These are phyloP conservation scores for Ustilago tritici DNA, from an alignment of 1,284 basidiomycete genomes.

Conservation along the genomic window DNA sequence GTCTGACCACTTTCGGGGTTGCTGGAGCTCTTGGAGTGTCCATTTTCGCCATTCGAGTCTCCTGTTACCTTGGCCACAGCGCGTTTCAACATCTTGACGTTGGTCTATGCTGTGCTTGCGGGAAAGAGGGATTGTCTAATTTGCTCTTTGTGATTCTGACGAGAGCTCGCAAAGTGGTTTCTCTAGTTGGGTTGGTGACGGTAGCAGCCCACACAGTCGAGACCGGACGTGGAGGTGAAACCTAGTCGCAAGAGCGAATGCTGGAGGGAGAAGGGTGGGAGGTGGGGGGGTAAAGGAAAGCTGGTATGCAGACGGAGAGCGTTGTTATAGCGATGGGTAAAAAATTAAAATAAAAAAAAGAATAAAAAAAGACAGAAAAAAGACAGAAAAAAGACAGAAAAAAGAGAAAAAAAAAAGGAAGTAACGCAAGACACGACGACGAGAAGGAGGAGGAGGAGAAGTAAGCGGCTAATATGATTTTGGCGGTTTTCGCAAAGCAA, in stretches of 20 bases:
- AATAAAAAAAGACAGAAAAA: too few species aligned
- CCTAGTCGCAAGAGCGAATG: constrained; percentile 1
- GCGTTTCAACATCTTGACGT: constrained; percentile 38
- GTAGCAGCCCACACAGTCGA: constrained; percentile 51
- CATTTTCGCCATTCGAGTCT: constrained; percentile 35
- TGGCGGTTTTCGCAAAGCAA: background rate
- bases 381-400: too few species aligned
- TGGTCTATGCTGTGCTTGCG: background rate
- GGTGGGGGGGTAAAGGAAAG: background rate
- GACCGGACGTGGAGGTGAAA: constrained; percentile 51
- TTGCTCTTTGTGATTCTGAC: background rate
- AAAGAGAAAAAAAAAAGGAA: background rate
- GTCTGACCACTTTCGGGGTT: constrained; percentile 17
- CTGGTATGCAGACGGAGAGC: background rate
- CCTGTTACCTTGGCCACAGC: constrained; percentile 39
- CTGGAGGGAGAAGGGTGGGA: background rate
- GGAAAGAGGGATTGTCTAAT: background rate
- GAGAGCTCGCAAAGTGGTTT: constrained; percentile 2
- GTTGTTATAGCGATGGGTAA: background rate
- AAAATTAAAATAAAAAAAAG: too few species aligned
- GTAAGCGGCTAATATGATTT: constrained; percentile 8
- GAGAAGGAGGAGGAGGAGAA: constrained; percentile 2
- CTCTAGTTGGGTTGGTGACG: constrained; percentile 5
- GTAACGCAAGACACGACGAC: background rate
- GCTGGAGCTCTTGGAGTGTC: constrained; percentile 15